A percentile compares a stretch with the other conserved stretches of the same genome.
phyloP scores from a whole-genome alignment of 2,329 filamentous ascomycete genomes.

The Didymella sp. region DNA sequence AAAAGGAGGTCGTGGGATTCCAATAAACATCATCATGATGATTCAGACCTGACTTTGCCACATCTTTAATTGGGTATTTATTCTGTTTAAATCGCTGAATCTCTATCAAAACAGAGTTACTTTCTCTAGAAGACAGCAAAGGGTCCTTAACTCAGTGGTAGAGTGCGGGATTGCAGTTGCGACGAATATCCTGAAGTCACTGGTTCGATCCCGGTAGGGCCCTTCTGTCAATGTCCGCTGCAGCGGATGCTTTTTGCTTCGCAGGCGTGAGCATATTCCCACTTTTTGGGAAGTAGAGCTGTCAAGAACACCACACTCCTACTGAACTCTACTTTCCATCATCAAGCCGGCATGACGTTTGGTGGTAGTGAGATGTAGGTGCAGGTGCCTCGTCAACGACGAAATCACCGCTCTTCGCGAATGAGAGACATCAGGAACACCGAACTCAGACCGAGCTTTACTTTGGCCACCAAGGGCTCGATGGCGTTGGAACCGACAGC shows the following conservation, averaged over 20 bases:
- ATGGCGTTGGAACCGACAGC: background rate
- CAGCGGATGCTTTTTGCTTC: too few species aligned
- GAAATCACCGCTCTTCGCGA: background rate
- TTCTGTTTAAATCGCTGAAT: too few species aligned
- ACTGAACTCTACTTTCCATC: background rate
- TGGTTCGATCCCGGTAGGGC: conserved; percentile 30
- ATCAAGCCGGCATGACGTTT: background rate
- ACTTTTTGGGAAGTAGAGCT: too few species aligned
- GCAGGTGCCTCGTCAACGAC: background rate
- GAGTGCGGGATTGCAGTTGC: conserved; percentile 35
- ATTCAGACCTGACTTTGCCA: too few species aligned
- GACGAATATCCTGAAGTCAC: conserved; percentile 38
- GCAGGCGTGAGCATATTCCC: too few species aligned
- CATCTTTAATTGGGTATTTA: too few species aligned
- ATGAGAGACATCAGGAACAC: background rate
- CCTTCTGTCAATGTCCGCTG: too few species aligned
- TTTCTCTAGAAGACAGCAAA: too few species aligned
- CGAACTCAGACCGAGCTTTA: background rate
- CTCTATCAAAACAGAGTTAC: too few species aligned
- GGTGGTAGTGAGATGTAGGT: too few species aligned
- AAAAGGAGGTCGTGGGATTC: too few species aligned
- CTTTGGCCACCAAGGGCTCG: background rate
- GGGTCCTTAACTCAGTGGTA: conserved; percentile 26
- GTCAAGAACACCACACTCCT: background rate
- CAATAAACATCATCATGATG: too few species aligned